These are phyloP conservation scores for Lunasporangiospora selenospora DNA, from an alignment of 192 early-diverging fungal genomes.

Conservation along the genomic window DNA sequence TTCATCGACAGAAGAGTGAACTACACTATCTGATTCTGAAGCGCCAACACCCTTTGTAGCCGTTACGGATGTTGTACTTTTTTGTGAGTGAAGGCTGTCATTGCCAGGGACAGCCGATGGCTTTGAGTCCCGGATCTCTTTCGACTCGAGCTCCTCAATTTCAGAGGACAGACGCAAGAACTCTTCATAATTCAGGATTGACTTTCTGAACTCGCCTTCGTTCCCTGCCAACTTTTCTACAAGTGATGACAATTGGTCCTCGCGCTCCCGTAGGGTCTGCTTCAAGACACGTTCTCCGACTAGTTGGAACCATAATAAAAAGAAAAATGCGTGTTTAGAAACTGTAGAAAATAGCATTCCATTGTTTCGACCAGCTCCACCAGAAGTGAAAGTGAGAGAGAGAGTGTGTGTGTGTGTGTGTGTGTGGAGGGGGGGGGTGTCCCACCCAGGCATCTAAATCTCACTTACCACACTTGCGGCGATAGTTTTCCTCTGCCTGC, in stretches of 20 bases:
- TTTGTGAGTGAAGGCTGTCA: no score
- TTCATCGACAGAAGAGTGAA: neutral
- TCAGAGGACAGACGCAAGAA: slow-evolving; percentile 7
- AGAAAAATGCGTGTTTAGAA: neutral
- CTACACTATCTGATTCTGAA: no score
- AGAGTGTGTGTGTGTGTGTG: no score
- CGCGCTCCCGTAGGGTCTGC: slow-evolving; percentile 27
- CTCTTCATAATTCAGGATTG: slow-evolving; percentile 18
- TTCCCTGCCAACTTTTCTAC: slow-evolving; percentile 20
- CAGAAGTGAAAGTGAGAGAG: no score
- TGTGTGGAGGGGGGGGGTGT: no score
- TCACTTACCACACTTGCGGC: slow-evolving; percentile 42
- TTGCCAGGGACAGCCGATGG: no score
- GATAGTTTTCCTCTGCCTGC: slow-evolving; percentile 43
- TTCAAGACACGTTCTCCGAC: slow-evolving; percentile 34
- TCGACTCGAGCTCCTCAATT: slow-evolving; percentile 10
- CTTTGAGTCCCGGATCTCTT: no score
- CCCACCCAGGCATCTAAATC: no score
- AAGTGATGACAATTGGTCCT: slow-evolving; percentile 18
- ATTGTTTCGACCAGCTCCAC: no score
- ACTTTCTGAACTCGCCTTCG: slow-evolving; percentile 19
- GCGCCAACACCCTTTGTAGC: no score
- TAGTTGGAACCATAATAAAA: neutral
- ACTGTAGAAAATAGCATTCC: neutral
- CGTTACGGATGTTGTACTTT: no score